A percentile compares a stretch with the other conserved stretches of the same genome.
phyloP scores from a whole-genome alignment of 208 protist genomes.

The Trypanosoma theileri region DNA sequence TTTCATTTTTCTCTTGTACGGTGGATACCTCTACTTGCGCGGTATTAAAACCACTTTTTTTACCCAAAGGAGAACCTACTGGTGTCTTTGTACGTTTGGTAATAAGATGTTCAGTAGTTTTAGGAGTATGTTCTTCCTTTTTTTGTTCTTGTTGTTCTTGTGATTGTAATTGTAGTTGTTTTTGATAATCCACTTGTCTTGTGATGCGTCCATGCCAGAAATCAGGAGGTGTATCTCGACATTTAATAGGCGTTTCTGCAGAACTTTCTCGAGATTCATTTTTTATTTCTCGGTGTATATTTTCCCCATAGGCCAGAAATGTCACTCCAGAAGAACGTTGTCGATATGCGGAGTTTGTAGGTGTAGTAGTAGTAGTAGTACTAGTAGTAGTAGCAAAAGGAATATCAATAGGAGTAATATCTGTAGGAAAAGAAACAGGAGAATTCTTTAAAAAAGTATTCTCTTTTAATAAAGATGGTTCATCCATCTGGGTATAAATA shows the following conservation, averaged over 20 bases:
- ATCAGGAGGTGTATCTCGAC: background rate
- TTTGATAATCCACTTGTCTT: constrained; percentile 3
- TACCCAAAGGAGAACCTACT: background rate
- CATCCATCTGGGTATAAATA: too few species aligned
- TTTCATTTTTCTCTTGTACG: constrained; percentile 7
- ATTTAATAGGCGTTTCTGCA: background rate
- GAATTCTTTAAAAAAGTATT: too few species aligned
- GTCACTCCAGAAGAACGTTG: constrained; percentile 11
- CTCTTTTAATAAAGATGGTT: too few species aligned
- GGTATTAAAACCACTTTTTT: background rate
- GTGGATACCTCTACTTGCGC: background rate
- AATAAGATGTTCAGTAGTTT: constrained; percentile 4
- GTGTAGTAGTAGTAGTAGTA: background rate
- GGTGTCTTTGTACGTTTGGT: constrained; percentile 8
- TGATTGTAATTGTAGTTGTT: background rate
- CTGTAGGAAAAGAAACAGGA: too few species aligned
- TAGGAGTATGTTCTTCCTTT: background rate
- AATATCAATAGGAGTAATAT: too few species aligned
- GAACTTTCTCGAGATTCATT: background rate
- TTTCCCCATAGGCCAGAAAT: constrained; percentile 2
- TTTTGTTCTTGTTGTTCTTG: constrained; percentile 2
- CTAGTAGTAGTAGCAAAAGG: too few species aligned
- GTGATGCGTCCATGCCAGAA: constrained; percentile 7
- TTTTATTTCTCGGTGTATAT: background rate
- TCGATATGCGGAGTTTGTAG: background rate